Evolutionary conservation across 148 eudicot species (phyloP), one percentile per base, ranked within the genome.

Genomic region (Chenopodium album): DNA sequence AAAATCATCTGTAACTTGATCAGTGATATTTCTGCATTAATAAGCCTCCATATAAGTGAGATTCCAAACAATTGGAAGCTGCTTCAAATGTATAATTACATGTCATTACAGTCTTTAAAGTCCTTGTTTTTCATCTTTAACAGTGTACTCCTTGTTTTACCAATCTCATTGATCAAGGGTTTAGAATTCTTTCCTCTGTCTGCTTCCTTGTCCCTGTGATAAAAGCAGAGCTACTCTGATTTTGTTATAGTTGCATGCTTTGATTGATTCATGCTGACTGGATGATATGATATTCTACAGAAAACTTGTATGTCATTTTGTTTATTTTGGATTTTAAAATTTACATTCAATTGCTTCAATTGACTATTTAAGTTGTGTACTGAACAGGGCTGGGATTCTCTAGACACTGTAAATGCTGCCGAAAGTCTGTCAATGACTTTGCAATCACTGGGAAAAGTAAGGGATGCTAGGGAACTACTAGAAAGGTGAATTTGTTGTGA

Each of bases 331-430:
- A 48, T 66, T 41, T 78, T 16, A 14, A 46, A 13, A 60, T 19
- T 32, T 16, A 37, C 44, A 37, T 37, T 37, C 56, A 52, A 75
- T 41, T 76, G 78, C 81, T 68, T 80, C 34, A 26, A 59, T 69
- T 76, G 63, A 34, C 56, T 65, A 31, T 7, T 59, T 83, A 46
- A 12, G 37, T 47, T 63, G 4, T 81, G 10, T 59, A 72, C 23
- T 56, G 47, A 73, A 79, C 86, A 97, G 99, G 98, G 99, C 74
- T 94, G 97, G 98, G 86, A 86, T 76, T 89, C 93, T 76, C 77
- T 92, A 88, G 97, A 92, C 44, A 97, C 97, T 79, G 88, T 94
- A 78, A 82, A 87, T 83, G 91, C 92, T 76, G 97, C 97, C 78
- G 99, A 97, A 85, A 86, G 87, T 80, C 94, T 97, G 76, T 88